Conservation (phyloP, 805 yeast species). For the Ogataea parapolymorpha region DNA sequence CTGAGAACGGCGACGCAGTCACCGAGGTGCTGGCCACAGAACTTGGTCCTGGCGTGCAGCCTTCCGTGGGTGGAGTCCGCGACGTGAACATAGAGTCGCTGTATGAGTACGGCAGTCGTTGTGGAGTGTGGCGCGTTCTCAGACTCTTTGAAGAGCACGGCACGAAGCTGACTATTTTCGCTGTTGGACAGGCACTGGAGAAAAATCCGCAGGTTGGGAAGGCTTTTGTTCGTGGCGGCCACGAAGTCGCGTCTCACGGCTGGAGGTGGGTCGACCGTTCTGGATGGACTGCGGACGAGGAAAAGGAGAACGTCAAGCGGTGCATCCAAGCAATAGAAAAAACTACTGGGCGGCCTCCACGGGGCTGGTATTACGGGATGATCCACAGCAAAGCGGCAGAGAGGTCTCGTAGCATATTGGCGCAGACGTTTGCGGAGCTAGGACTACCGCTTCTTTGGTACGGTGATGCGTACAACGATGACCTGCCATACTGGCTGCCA, state of each 20-base stretch:
- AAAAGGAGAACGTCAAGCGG: conserved; percentile 30
- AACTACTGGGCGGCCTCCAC: conserved; percentile 32
- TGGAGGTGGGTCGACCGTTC: conserved; percentile 37
- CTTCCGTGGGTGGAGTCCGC: conserved; percentile 10
- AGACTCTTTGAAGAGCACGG: conserved; percentile 31
- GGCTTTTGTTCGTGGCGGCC: conserved; percentile 35
- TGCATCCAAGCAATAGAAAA: conserved; percentile 30
- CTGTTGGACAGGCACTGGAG: conserved; percentile 37
- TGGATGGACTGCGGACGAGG: conserved; percentile 30
- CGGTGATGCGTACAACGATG: conserved; percentile 36
- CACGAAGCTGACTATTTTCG: conserved; percentile 35
- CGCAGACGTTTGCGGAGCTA: conserved; percentile 22
- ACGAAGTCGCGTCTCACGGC: conserved; percentile 38
- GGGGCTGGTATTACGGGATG: conserved; percentile 37
- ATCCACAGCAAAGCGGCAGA: conserved; percentile 30
- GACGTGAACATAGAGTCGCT: conserved; percentile 18
- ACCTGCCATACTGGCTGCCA: conserved; percentile 35
- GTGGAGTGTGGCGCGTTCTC: conserved; percentile 25
- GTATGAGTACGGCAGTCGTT: conserved; percentile 20
- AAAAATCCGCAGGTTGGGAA: conserved; percentile 33
- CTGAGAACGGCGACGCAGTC: conserved; percentile 16
- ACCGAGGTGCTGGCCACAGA: conserved; percentile 17
- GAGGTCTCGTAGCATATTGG: conserved; percentile 16
- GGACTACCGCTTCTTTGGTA: conserved; percentile 33
- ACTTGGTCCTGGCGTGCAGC: conserved; percentile 18